These are phyloP conservation scores for Fusarium nisikadoi DNA, from an alignment of 2,329 filamentous ascomycete species.

Conservation along the genomic window DNA sequence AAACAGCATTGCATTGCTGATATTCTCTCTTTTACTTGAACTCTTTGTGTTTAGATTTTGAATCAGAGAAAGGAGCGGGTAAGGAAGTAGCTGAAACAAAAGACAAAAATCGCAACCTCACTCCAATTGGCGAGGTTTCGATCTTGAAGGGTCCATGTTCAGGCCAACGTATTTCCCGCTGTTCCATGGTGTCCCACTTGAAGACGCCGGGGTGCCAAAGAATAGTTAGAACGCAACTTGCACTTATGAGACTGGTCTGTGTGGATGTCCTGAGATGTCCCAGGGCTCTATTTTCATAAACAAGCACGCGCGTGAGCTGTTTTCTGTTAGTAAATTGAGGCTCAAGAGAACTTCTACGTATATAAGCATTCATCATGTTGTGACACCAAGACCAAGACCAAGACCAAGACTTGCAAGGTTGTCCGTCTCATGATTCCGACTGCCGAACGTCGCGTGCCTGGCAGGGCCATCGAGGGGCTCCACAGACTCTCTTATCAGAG, in stretches of 20 bases:
- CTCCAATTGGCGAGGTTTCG: neutral
- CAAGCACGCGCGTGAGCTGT: neutral
- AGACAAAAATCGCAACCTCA: conserved; percentile 7
- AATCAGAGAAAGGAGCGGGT: neutral
- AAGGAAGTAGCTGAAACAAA: neutral
- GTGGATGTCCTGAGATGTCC: neutral
- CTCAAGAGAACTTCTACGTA: neutral
- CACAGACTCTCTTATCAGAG: conserved; percentile 27
- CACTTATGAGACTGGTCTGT: neutral
- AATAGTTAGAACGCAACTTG: neutral
- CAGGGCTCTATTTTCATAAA: neutral
- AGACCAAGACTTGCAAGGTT: neutral
- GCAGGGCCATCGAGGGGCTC: neutral
- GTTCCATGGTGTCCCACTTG: conserved; percentile 2
- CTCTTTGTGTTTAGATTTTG: neutral
- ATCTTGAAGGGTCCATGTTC: neutral
- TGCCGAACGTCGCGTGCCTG: conserved; percentile 32
- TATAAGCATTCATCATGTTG: neutral
- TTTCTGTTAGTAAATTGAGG: neutral
- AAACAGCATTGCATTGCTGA: neutral
- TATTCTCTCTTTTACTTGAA: neutral
- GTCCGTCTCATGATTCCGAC: conserved; percentile 10
- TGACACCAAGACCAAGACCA: neutral
- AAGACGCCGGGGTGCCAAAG: conserved; percentile 5
- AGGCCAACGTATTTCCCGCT: neutral